Conservation (phyloP, 2,329 filamentous ascomycete genomes). For the Aspergillus viridinutans region DNA sequence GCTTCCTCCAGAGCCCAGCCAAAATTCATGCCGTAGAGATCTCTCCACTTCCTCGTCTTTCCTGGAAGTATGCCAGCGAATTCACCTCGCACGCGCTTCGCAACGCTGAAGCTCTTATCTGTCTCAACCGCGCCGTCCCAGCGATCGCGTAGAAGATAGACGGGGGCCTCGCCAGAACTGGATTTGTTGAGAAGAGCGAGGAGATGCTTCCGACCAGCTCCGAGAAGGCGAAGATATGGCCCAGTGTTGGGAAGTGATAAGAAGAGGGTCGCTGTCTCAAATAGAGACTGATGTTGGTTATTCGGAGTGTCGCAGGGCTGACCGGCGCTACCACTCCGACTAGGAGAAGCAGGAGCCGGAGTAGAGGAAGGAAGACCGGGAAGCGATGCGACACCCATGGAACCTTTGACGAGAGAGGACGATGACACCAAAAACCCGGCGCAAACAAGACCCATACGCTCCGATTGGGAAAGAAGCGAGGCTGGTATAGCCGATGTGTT, state of each 20-base stretch:
- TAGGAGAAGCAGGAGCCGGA: conserved; percentile 20
- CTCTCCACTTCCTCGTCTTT: conserved; percentile 60
- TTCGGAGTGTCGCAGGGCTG: not conserved
- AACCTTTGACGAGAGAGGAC: conserved; percentile 37
- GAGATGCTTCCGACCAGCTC: conserved; percentile 52
- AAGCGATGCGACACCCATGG: conserved; percentile 41
- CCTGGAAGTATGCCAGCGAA: conserved; percentile 53
- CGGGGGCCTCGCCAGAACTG: conserved; percentile 51
- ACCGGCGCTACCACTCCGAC: conserved; percentile 17
- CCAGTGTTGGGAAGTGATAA: conserved; percentile 59
- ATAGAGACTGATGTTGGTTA: conserved; percentile 7
- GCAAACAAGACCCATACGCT: conserved; percentile 47
- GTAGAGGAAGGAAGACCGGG: conserved; percentile 23
- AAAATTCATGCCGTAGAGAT: conserved; percentile 56
- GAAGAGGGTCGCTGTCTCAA: conserved; percentile 38
- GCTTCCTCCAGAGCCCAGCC: conserved; percentile 60
- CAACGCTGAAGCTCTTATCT: conserved; percentile 41
- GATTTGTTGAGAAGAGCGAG: conserved; percentile 50
- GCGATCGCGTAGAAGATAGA: conserved; percentile 53
- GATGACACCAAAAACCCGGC: conserved; percentile 54
- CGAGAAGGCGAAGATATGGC: conserved; percentile 55
- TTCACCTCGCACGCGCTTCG: conserved; percentile 54
- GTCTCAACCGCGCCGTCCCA: conserved; percentile 60
- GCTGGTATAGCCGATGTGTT: conserved; percentile 45
- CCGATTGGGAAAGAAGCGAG: conserved; percentile 42